Evolutionary conservation across 1,284 basidiomycete species (phyloP).

Genomic region (Phenoliferia sp.): DNA sequence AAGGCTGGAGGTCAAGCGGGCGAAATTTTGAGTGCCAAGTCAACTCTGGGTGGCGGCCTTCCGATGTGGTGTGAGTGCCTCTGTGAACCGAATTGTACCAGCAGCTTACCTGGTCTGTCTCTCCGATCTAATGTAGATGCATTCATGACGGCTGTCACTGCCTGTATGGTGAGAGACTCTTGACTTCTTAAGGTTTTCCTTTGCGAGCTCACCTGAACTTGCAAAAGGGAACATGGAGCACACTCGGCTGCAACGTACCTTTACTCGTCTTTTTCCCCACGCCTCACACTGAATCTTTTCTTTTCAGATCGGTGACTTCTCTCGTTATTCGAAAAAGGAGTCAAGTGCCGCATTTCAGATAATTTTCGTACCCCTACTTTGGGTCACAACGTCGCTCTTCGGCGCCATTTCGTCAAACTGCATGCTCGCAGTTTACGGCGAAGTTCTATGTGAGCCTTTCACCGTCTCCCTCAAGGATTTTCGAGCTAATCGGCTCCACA

Average conservation of each 20-base stretch:
- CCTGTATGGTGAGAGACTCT: conserved; percentile 42
- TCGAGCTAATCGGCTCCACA: too few species aligned
- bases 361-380: conserved; percentile 62
- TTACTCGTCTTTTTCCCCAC: too few species aligned
- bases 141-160: conserved; percentile 24
- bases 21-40: conserved; percentile 37
- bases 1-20: conserved; percentile 47
- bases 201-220: too few species aligned
- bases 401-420: conserved; percentile 54
- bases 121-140: too few species aligned
- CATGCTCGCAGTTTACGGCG: conserved; percentile 51
- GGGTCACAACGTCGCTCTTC: conserved; percentile 56
- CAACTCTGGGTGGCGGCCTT: conserved; percentile 11
- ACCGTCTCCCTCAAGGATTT: conserved; percentile 30
- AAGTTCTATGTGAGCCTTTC: conserved; percentile 43
- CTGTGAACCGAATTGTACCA: too few species aligned
- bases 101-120: too few species aligned
- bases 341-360: conserved; percentile 54
- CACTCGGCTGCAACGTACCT: background rate
- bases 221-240: background rate
- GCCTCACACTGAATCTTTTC: too few species aligned
- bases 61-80: too few species aligned
- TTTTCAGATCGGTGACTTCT: conserved; percentile 33
- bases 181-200: background rate
- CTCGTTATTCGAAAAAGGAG: conserved; percentile 7